A percentile compares a stretch with the other conserved stretches of the same genome.
Evolutionary conservation across 192 early-diverging fungal species (phyloP).

Genomic region (Backusella morwellensis): DNA sequence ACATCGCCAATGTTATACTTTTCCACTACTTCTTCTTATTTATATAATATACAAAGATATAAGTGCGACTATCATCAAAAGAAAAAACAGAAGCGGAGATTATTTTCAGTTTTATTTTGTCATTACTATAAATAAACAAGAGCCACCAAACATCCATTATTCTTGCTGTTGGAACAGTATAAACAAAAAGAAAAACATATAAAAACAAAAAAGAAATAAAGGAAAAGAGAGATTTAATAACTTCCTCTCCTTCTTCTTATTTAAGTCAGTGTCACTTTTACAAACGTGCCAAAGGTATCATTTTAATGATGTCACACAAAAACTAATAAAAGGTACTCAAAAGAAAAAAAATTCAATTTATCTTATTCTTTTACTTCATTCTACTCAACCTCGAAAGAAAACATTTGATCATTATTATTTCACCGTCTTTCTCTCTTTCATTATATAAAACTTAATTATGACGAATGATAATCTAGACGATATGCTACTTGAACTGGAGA

Average conservation of each 20-base stretch:
- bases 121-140: not conserved
- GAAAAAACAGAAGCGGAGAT: not conserved
- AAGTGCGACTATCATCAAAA: not conserved
- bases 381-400: not conserved
- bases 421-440: not conserved
- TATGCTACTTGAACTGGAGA: not conserved
- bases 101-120: not conserved
- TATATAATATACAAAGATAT: not conserved
- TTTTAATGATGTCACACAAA: constrained; percentile 4
- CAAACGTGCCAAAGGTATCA: not conserved
- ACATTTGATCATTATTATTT: not conserved
- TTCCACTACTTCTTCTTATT: not conserved
- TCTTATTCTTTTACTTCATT: not conserved
- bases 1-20: not conserved
- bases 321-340: constrained; percentile 1
- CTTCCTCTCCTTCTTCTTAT: not conserved
- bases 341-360: not conserved
- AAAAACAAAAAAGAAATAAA: not conserved
- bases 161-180: not conserved
- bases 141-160: not conserved
- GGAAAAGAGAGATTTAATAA: not conserved
- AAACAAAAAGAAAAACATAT: not conserved
- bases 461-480: not conserved
- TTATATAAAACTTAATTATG: not conserved
- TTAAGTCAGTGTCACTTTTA: not conserved